phyloP scores from a whole-genome alignment of 2,329 filamentous ascomycete genomes.

The Ophiostoma australiae region DNA sequence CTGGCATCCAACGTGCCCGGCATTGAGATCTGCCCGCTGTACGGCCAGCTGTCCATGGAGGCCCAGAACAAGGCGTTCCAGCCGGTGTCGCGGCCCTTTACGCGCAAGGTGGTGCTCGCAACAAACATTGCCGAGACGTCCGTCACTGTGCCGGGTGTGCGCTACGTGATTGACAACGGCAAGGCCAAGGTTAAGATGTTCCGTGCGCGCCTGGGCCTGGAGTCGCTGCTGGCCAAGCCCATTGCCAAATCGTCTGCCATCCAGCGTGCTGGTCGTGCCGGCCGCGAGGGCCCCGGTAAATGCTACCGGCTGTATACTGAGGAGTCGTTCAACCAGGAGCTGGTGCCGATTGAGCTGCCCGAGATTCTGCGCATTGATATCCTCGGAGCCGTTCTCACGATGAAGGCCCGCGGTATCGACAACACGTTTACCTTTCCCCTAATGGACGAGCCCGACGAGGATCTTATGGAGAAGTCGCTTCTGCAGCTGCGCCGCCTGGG shows the following conservation, averaged over 20 bases:
- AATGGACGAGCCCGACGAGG: constrained; percentile 71
- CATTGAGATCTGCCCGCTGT: constrained; percentile 70
- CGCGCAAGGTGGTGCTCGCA: constrained; percentile 82
- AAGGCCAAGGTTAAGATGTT: constrained; percentile 95
- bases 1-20: constrained; percentile 72
- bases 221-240: constrained; percentile 82
- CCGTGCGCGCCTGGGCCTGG: constrained; percentile 74
- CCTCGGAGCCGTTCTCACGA: constrained; percentile 77
- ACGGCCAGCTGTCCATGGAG: constrained; percentile 81
- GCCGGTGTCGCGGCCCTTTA: constrained; percentile 63
- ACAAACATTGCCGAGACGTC: constrained; percentile 99
- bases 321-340: constrained; percentile 62
- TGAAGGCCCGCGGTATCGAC: constrained; percentile 85
- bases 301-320: constrained; percentile 89
- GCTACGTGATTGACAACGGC: constrained; percentile 86
- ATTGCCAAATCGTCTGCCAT: constrained; percentile 92
- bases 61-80: constrained; percentile 84
- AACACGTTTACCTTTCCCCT: constrained; percentile 80
- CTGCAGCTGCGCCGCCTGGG: constrained; percentile 74
- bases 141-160: constrained; percentile 88
- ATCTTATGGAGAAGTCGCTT: constrained; percentile 76
- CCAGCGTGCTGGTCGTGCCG: constrained; percentile 86
- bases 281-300: constrained; percentile 84
- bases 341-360: constrained; percentile 65
- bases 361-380: constrained; percentile 91